phyloP scores from a whole-genome alignment of 805 yeast genomes.

The Metschnikowia cubensis region DNA sequence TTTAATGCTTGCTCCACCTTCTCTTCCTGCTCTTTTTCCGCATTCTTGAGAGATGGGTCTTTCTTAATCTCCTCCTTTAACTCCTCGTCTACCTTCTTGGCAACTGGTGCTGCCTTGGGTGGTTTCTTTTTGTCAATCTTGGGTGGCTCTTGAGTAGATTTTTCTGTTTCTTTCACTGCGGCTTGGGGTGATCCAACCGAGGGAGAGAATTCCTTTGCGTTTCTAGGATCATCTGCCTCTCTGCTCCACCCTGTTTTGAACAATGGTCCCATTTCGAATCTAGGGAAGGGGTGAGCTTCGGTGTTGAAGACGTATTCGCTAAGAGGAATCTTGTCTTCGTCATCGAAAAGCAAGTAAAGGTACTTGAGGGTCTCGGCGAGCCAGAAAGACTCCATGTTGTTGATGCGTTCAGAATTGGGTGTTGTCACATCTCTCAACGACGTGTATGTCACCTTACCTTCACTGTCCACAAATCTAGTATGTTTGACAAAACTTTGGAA shows the following conservation, averaged over 20 bases:
- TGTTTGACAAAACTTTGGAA: conserved; percentile 65
- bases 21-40: conserved; percentile 24
- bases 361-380: conserved; percentile 89
- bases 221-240: conserved; percentile 21
- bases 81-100: conserved; percentile 34
- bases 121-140: conserved; percentile 27
- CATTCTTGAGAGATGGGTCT: conserved; percentile 30
- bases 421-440: conserved; percentile 63
- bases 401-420: conserved; percentile 49
- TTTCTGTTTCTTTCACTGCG: conserved; percentile 3
- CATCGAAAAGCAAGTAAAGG: conserved; percentile 47
- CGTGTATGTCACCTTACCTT: conserved; percentile 50
- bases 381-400: conserved; percentile 92
- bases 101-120: conserved; percentile 42
- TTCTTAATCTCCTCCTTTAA: conserved; percentile 32
- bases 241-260: conserved; percentile 65
- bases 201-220: conserved; percentile 6
- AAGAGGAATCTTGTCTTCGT: conserved; percentile 58
- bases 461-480: conserved; percentile 43
- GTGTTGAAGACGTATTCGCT: conserved; percentile 77
- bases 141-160: conserved; percentile 5
- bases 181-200: conserved; percentile 15
- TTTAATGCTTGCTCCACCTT: conserved; percentile 21
- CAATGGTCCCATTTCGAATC: conserved; percentile 46
- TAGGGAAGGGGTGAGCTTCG: conserved; percentile 93